Conservation (phyloP, 805 yeast species). For the Starmerella tilneyi region DNA sequence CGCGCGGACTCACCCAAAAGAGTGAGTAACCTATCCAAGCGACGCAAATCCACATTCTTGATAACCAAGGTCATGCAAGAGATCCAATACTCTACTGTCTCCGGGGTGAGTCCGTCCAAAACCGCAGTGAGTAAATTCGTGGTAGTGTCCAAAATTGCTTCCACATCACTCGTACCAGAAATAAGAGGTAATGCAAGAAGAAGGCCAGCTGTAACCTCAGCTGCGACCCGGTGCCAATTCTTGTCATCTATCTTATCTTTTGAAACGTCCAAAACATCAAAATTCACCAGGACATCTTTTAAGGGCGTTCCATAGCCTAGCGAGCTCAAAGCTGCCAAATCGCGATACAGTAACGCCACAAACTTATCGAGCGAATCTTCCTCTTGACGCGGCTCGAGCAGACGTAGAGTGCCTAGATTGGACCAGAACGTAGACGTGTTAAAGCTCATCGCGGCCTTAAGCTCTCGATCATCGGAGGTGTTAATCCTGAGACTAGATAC, state of each 20-base stretch:
- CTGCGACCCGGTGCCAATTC: conserved; percentile 60
- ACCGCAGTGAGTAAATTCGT: conserved; percentile 33
- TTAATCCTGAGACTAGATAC: neutral
- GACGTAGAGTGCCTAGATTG: conserved; percentile 39
- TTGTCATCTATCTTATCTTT: conserved; percentile 43
- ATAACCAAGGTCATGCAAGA: conserved; percentile 68
- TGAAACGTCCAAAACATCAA: conserved; percentile 23
- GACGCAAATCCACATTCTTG: conserved; percentile 44
- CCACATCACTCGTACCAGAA: neutral
- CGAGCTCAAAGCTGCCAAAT: conserved; percentile 34
- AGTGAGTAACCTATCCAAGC: conserved; percentile 35
- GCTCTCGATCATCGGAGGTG: conserved; percentile 19
- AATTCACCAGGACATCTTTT: conserved; percentile 36
- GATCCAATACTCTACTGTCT: conserved; percentile 63
- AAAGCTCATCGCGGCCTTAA: neutral
- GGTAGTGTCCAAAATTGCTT: neutral
- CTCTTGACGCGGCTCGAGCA: conserved; percentile 45
- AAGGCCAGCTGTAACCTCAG: conserved; percentile 41
- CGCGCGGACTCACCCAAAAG: neutral
- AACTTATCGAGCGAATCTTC: conserved; percentile 56
- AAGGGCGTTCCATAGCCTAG: conserved; percentile 32
- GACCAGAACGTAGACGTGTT: conserved; percentile 11
- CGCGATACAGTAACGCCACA: conserved; percentile 48
- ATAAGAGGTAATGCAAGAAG: conserved; percentile 14
- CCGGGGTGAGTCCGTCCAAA: conserved; percentile 56